These are phyloP conservation scores for Coriaria nepalensis DNA, from an alignment of 306 rosid genomes.

Conservation along the genomic window DNA sequence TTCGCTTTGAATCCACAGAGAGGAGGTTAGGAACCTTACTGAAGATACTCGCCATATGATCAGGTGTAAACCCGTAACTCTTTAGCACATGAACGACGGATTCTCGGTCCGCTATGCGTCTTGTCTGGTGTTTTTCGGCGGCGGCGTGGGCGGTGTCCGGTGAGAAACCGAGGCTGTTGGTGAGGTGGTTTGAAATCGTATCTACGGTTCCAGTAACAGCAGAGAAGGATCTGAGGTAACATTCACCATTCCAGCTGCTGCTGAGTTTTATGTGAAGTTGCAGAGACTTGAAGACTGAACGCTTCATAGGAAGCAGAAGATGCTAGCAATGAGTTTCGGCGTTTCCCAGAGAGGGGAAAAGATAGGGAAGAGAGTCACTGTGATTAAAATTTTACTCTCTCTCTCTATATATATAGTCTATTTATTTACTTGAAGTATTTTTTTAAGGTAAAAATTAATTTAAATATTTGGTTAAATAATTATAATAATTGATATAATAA, in stretches of 20 bases:
- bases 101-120: neutral
- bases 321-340: too few relatives aligned
- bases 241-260: neutral
- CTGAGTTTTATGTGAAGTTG: neutral
- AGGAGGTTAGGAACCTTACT: conserved; percentile 1
- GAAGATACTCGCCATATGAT: conserved; percentile 7
- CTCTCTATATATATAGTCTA: too few relatives aligned
- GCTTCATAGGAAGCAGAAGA: neutral
- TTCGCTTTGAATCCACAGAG: conserved; percentile 1
- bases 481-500: too few relatives aligned
- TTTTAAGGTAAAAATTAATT: too few relatives aligned
- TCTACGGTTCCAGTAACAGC: neutral
- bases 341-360: too few relatives aligned
- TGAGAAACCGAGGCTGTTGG: conserved; percentile 7
- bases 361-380: too few relatives aligned
- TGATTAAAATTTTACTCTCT: too few relatives aligned
- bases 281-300: conserved; percentile 1
- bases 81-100: conserved; percentile 9
- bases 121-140: conserved; percentile 3
- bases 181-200: conserved; percentile 2
- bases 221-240: conserved; percentile 3
- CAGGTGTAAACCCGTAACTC: conserved; percentile 14
- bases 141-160: conserved; percentile 4
- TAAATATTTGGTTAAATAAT: too few relatives aligned
- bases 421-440: too few relatives aligned